phyloP scores from a whole-genome alignment of 371 early-diverging fungal genomes.

The Rhizopus arrhizus region DNA sequence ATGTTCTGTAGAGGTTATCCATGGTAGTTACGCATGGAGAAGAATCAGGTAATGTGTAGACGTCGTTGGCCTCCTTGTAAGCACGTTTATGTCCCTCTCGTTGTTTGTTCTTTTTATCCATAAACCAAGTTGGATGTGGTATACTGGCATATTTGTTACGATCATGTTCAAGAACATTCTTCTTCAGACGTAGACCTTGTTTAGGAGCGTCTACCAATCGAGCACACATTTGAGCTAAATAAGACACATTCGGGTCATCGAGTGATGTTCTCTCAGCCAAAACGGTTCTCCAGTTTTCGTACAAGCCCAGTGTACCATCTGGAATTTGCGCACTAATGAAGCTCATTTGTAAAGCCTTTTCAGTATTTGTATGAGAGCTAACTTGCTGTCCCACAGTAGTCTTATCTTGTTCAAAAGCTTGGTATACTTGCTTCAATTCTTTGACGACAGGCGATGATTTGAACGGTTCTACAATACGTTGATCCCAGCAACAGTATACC shows the following conservation, averaged over 20 bases:
- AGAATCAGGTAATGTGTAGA: slow-evolving; percentile 12
- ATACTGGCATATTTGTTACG: slow-evolving; percentile 12
- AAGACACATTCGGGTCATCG: slow-evolving; percentile 40
- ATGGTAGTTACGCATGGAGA: slow-evolving; percentile 34
- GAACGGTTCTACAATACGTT: slow-evolving; percentile 42
- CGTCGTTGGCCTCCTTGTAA: slow-evolving; percentile 29
- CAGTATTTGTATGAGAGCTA: slow-evolving; percentile 1
- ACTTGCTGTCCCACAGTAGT: slow-evolving; percentile 25
- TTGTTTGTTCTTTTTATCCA: slow-evolving; percentile 41
- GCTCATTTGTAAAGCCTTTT: slow-evolving; percentile 30
- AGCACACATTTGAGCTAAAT: slow-evolving; percentile 53
- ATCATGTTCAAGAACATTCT: slow-evolving; percentile 21
- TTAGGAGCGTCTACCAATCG: slow-evolving; percentile 52
- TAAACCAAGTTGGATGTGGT: slow-evolving; percentile 47
- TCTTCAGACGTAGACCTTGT: slow-evolving; percentile 45
- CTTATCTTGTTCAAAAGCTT: slow-evolving; percentile 38
- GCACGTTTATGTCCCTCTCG: slow-evolving; percentile 19
- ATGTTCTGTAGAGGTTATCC: slow-evolving; percentile 37
- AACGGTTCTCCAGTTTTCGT: slow-evolving; percentile 50
- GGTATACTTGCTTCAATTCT: slow-evolving; percentile 20
- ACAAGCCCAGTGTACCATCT: slow-evolving; percentile 40
- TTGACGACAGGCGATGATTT: slow-evolving; percentile 23
- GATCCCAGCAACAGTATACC: slow-evolving; percentile 59
- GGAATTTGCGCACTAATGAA: slow-evolving; percentile 36
- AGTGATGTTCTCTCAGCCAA: slow-evolving; percentile 34